phyloP scores from a whole-genome alignment of 2,329 filamentous ascomycete species.

The Fusarium tanahbumbuense region DNA sequence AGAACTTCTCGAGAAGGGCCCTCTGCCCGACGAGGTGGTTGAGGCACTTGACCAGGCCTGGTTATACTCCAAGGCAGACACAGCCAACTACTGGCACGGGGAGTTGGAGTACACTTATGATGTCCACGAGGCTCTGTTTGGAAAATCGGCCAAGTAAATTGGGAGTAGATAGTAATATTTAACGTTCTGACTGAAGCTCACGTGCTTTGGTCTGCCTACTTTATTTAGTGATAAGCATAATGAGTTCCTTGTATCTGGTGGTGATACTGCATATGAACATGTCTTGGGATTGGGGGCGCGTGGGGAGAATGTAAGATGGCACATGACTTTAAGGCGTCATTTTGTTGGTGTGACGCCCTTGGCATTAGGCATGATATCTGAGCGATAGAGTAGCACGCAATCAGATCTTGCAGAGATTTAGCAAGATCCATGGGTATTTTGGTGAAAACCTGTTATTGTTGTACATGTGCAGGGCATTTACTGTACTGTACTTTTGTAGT shows the following conservation, averaged over 20 bases:
- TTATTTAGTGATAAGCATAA: neutral
- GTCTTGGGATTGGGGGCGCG: constrained; percentile 27
- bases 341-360: constrained; percentile 10
- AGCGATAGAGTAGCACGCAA: constrained; percentile 34
- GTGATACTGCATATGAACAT: constrained; percentile 15
- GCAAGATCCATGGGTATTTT: neutral
- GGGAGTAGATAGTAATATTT: constrained; percentile 15
- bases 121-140: constrained; percentile 70
- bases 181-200: constrained; percentile 3
- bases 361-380: constrained; percentile 1
- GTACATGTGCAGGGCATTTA: neutral
- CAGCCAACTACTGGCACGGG: constrained; percentile 65
- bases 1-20: constrained; percentile 72
- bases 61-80: constrained; percentile 72
- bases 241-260: neutral
- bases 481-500: constrained; percentile 7
- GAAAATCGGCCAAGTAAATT: constrained; percentile 55
- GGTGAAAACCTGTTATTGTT: constrained; percentile 13
- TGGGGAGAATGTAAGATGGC: constrained; percentile 32
- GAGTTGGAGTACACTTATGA: constrained; percentile 76
- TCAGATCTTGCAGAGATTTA: constrained; percentile 22
- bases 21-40: constrained; percentile 81
- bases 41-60: constrained; percentile 82
- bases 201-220: neutral
- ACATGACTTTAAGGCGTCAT: constrained; percentile 43